These are phyloP conservation scores for Yamadazyma ubonensis DNA, from an alignment of 805 yeast species.

Conservation along the genomic window DNA sequence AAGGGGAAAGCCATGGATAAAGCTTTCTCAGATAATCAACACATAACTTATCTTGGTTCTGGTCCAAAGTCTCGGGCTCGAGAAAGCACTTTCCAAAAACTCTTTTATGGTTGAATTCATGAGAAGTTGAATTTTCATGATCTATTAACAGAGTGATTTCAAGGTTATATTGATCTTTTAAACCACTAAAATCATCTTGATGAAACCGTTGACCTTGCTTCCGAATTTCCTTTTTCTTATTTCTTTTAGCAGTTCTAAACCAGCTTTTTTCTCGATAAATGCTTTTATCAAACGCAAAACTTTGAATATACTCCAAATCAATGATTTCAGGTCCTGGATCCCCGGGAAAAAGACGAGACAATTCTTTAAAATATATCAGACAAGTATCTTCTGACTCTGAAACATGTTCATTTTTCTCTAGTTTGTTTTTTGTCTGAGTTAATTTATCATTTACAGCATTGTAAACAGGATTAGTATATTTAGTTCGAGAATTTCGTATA, in stretches of 20 bases:
- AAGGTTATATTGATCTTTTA: constrained; percentile 13
- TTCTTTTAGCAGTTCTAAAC: constrained; percentile 21
- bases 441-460: constrained; percentile 13
- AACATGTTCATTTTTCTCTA: neutral
- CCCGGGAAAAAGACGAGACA: constrained; percentile 11
- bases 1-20: constrained; percentile 31
- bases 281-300: constrained; percentile 17
- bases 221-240: constrained; percentile 16
- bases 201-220: constrained; percentile 14
- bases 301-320: constrained; percentile 12
- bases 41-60: constrained; percentile 13
- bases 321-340: constrained; percentile 9
- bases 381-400: constrained; percentile 14
- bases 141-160: constrained; percentile 10
- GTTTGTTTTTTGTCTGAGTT: no score
- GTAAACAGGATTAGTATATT: constrained; percentile 20
- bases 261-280: constrained; percentile 28
- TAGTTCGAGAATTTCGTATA: constrained; percentile 13
- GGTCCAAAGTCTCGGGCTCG: constrained; percentile 2
- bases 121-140: constrained; percentile 19
- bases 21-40: constrained; percentile 15
- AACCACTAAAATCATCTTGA: constrained; percentile 14
- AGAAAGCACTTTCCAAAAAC: constrained; percentile 29
- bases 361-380: constrained; percentile 18
- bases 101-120: constrained; percentile 22